phyloP scores from a whole-genome alignment of 2,329 filamentous ascomycete genomes.

The Pseudonectria buxi region DNA sequence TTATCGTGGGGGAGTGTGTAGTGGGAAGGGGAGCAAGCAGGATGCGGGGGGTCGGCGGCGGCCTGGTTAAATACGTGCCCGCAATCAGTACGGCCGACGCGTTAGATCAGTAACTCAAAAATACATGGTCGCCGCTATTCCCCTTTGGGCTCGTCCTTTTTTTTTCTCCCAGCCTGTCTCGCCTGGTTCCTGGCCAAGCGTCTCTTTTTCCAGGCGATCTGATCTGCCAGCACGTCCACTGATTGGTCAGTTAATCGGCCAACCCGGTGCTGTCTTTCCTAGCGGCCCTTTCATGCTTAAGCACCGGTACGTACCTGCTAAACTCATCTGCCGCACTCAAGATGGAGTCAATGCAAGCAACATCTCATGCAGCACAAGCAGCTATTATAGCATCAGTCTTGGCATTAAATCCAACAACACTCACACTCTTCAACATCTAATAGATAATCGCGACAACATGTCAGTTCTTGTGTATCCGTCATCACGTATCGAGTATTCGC shows the following conservation, averaged over 20 bases:
- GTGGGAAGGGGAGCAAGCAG: slow-evolving; percentile 12
- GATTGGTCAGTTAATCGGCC: no score
- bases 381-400: no score
- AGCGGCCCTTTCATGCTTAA: no score
- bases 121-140: slow-evolving; percentile 3
- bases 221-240: no score
- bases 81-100: slow-evolving; percentile 28
- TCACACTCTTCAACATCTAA: slow-evolving; percentile 9
- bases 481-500: no score
- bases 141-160: slow-evolving; percentile 1
- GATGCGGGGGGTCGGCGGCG: slow-evolving; percentile 22
- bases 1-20: slow-evolving; percentile 6
- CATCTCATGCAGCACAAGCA: no score
- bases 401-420: no score
- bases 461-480: no score
- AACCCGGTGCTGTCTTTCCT: no score
- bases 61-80: slow-evolving; percentile 31
- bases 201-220: not conserved
- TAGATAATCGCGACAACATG: slow-evolving; percentile 18
- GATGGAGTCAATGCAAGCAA: no score
- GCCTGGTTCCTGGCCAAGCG: not conserved
- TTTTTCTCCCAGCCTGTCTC: not conserved
- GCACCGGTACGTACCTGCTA: no score
- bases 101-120: slow-evolving; percentile 19
- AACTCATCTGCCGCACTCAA: no score